phyloP scores from a whole-genome alignment of 2,329 filamentous ascomycete genomes.

The Drechslerella coelobrocha region DNA sequence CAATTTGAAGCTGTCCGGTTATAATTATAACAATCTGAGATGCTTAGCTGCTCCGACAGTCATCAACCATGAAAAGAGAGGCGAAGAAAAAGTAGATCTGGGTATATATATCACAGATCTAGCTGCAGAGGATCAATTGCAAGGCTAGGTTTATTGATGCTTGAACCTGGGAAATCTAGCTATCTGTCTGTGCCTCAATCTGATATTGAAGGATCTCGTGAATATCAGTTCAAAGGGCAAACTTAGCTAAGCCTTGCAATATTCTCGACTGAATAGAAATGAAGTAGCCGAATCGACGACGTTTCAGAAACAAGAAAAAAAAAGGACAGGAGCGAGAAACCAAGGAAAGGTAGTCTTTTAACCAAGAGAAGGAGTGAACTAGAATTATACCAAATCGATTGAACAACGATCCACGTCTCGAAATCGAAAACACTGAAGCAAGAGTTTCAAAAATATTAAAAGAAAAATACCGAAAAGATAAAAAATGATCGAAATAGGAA shows the following conservation, averaged over 20 bases:
- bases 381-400: constrained; percentile 25
- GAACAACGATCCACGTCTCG: constrained; percentile 32
- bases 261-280: not conserved
- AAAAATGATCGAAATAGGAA: constrained; percentile 44
- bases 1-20: too few species aligned
- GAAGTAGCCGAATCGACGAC: constrained; percentile 2
- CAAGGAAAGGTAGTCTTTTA: constrained; percentile 24
- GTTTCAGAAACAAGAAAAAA: constrained; percentile 3
- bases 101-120: constrained; percentile 3
- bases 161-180: too few species aligned
- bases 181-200: not conserved
- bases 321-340: constrained; percentile 1
- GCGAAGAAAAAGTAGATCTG: not conserved
- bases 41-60: not conserved
- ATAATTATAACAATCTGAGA: too few species aligned
- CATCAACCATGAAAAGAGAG: not conserved
- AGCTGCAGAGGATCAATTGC: not conserved
- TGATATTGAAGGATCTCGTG: not conserved
- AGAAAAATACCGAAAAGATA: constrained; percentile 9
- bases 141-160: not conserved
- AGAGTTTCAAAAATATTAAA: constrained; percentile 50
- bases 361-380: constrained; percentile 16
- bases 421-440: constrained; percentile 9
- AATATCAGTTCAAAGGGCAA: not conserved
- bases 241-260: not conserved